phyloP scores from a whole-genome alignment of 345 rosid genomes.

The Moringa oleifera region DNA sequence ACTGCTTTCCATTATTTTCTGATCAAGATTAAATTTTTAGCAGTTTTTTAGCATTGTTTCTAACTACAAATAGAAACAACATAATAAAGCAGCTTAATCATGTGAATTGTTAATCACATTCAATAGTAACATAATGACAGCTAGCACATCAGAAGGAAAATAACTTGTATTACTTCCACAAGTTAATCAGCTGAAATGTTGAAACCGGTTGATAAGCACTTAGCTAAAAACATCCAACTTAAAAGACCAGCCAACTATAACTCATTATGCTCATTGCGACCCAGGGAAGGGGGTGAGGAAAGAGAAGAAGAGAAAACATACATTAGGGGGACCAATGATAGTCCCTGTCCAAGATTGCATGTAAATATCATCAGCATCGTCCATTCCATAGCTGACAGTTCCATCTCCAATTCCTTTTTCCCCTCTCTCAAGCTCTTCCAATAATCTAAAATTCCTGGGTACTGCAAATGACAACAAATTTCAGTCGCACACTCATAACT shows the following conservation, averaged over 20 bases:
- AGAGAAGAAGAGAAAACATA: conserved; percentile 12
- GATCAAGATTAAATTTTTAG: too few species aligned
- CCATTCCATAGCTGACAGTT: conserved; percentile 99
- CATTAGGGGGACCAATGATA: conserved; percentile 67
- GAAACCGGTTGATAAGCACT: too few species aligned
- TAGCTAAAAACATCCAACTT: background rate
- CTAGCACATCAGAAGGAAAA: too few species aligned
- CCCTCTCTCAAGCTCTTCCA: conserved; percentile 83
- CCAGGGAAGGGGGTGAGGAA: background rate
- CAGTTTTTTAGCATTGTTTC: too few species aligned
- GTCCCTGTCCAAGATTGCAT: conserved; percentile 97
- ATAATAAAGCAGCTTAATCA: too few species aligned
- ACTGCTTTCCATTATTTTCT: too few species aligned
- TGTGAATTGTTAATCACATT: too few species aligned
- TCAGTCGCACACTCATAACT: conserved; percentile 4
- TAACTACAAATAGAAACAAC: too few species aligned
- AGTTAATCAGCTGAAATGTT: too few species aligned
- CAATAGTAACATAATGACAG: too few species aligned
- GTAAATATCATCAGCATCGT: conserved; percentile 88
- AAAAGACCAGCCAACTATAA: too few species aligned
- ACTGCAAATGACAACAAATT: conserved; percentile 31
- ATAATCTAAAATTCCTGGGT: conserved; percentile 65
- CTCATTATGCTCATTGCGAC: background rate
- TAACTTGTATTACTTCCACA: too few species aligned
- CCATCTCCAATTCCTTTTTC: conserved; percentile 92